A percentile compares a stretch with the other conserved stretches of the same genome.
Evolutionary conservation across 371 early-diverging fungal species (phyloP).

Genomic region (Coemansia sp.): DNA sequence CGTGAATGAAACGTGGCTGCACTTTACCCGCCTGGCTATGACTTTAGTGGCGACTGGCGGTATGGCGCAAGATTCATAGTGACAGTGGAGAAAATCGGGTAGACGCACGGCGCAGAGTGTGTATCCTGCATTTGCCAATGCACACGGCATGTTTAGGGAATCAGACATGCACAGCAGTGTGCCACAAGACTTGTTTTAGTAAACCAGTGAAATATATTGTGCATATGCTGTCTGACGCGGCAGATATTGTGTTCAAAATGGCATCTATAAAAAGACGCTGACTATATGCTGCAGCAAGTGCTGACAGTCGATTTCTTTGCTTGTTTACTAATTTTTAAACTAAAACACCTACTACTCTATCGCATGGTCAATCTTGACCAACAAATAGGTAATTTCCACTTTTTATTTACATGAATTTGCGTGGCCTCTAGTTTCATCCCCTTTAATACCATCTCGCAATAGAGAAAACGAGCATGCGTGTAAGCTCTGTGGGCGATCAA

Average conservation of each 20-base stretch:
- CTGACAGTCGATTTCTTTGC: not conserved
- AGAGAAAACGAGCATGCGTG: not conserved
- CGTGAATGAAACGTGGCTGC: slow-evolving; percentile 3
- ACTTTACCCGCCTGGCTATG: not conserved
- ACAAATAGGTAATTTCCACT: not conserved
- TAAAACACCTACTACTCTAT: not conserved
- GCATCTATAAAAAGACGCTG: not conserved
- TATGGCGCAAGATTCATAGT: not conserved
- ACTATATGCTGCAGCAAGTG: not conserved
- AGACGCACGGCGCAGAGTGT: not conserved
- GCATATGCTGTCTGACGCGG: not conserved
- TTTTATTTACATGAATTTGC: not conserved
- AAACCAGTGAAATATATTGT: not conserved
- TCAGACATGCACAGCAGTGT: not conserved
- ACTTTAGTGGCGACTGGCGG: not conserved
- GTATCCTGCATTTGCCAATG: slow-evolving; percentile 5
- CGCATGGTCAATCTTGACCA: not conserved
- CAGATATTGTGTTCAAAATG: not conserved
- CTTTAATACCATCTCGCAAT: not conserved
- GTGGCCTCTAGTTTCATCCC: not conserved
- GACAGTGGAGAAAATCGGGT: not conserved
- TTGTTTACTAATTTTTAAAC: not conserved
- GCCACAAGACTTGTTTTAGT: slow-evolving; percentile 4
- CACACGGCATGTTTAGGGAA: too few species aligned
- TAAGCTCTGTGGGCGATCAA: not conserved